Evolutionary conservation across 768 basidiomycete species (phyloP).

Genomic region (Termitomyces sp.): DNA sequence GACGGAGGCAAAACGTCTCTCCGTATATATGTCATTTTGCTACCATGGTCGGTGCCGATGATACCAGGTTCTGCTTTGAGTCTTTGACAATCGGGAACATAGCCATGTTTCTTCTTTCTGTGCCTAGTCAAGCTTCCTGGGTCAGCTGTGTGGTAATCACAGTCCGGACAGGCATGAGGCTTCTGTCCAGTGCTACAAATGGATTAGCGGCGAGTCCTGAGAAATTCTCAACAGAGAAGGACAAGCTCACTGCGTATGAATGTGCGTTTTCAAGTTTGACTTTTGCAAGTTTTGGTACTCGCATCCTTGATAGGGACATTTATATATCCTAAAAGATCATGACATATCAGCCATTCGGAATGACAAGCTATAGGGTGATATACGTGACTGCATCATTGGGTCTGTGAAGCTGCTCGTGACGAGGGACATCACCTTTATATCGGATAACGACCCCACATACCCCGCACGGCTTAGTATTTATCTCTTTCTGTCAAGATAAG

Average conservation of each 20-base stretch:
- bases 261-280: constrained; percentile 26
- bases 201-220: neutral
- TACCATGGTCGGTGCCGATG: no score
- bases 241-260: constrained; percentile 23
- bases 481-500: constrained; percentile 13
- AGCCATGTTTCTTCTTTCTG: constrained; percentile 22
- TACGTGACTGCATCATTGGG: neutral
- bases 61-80: no score
- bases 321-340: constrained; percentile 16
- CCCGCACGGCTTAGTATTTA: constrained; percentile 13
- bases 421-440: constrained; percentile 14
- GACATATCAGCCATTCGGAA: no score
- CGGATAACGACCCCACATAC: constrained; percentile 13
- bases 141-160: constrained; percentile 21
- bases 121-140: constrained; percentile 25
- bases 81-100: no score
- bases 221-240: neutral
- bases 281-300: constrained; percentile 21
- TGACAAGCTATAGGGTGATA: neutral
- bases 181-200: constrained; percentile 22
- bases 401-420: constrained; percentile 14
- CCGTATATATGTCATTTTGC: no score
- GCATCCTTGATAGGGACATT: constrained; percentile 21
- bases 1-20: no score
- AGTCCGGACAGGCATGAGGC: constrained; percentile 20